These are phyloP conservation scores for Allomyces arbusculus DNA, from an alignment of 192 early-diverging fungal species.

Conservation along the genomic window DNA sequence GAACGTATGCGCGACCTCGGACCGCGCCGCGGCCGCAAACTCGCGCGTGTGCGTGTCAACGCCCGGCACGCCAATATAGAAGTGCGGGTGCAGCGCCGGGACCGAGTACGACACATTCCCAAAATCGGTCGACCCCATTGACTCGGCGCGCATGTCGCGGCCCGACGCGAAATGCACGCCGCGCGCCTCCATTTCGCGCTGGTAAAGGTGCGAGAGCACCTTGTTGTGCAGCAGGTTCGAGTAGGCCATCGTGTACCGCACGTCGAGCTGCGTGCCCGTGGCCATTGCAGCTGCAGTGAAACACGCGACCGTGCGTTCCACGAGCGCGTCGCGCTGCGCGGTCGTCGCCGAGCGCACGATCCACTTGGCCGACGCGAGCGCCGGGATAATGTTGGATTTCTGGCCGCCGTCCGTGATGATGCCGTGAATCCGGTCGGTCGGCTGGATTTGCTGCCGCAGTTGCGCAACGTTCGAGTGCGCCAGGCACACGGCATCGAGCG, in stretches of 20 bases:
- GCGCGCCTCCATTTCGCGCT: conserved; percentile 6
- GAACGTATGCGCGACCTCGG: conserved; percentile 28
- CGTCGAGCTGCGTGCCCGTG: conserved; percentile 42
- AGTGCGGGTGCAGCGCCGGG: conserved; percentile 30
- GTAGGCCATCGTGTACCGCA: conserved; percentile 26
- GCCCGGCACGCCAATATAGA: conserved; percentile 14
- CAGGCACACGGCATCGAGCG: conserved; percentile 48
- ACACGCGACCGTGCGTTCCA: conserved; percentile 23
- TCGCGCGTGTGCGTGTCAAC: conserved; percentile 38
- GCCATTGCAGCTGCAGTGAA: conserved; percentile 44
- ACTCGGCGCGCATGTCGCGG: conserved; percentile 3
- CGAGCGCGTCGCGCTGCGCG: conserved; percentile 22
- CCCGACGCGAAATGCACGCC: conserved; percentile 8
- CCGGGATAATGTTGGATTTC: conserved; percentile 40
- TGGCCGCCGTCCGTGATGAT: conserved; percentile 59
- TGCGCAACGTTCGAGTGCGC: conserved; percentile 43
- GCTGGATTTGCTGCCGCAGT: conserved; percentile 51
- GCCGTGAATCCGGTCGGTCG: conserved; percentile 45
- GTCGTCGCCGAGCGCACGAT: conserved; percentile 32
- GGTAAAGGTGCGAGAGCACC: conserved; percentile 13
- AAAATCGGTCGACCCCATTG: conserved; percentile 42
- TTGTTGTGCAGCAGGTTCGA: conserved; percentile 31
- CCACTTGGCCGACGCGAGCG: conserved; percentile 30
- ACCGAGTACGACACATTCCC: conserved; percentile 47
- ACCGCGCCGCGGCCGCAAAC: conserved; percentile 36